phyloP scores from a whole-genome alignment of 2,329 filamentous ascomycete genomes.

The Botryotinia globosa region DNA sequence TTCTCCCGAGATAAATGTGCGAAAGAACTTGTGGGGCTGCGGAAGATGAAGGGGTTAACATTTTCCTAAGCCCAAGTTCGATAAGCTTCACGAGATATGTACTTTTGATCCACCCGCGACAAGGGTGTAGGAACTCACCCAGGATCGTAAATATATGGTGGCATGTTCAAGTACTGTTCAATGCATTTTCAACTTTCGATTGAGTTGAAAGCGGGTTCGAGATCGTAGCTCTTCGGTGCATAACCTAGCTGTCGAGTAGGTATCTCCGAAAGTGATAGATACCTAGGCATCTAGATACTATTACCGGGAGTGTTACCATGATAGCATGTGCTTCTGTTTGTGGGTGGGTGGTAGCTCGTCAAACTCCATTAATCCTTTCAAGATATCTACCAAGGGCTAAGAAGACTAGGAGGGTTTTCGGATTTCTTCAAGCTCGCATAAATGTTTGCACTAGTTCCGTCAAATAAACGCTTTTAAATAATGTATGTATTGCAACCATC shows the following conservation, averaged over 20 bases:
- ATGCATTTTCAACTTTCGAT: constrained; percentile 9
- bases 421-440: background rate
- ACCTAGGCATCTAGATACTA: background rate
- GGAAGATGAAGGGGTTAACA: constrained; percentile 8
- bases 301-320: background rate
- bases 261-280: background rate
- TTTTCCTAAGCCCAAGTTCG: background rate
- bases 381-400: background rate
- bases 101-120: background rate
- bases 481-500: background rate
- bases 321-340: constrained; percentile 1
- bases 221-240: constrained; percentile 10
- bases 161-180: constrained; percentile 16
- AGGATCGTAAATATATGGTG: constrained; percentile 17
- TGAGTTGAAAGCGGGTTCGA: constrained; percentile 9
- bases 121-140: background rate
- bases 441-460: background rate
- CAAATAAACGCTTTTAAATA: background rate
- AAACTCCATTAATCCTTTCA: background rate
- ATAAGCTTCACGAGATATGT: constrained; percentile 1
- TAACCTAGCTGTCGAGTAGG: background rate
- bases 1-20: constrained; percentile 4
- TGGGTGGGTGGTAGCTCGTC: too few species aligned
- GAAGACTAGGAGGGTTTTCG: background rate
- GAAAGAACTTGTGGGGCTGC: constrained; percentile 16